Conservation (phyloP, 106 monocot species). For the Triglochin maritima region DNA sequence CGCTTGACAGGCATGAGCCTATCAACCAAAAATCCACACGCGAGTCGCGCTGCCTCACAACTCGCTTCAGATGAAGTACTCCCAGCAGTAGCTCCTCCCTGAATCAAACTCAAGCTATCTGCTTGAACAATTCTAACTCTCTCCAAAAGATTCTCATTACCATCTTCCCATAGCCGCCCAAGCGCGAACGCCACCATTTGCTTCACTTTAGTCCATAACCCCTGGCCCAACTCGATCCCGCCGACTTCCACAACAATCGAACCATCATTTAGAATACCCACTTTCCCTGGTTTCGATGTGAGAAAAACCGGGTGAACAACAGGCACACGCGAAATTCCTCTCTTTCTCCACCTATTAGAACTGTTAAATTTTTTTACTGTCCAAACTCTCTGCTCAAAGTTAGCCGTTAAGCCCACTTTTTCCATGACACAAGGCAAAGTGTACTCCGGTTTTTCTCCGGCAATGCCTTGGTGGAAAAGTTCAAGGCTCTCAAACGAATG, state of each 20-base stretch:
- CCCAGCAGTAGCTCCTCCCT: slow-evolving; percentile 62
- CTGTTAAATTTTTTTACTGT: slow-evolving; percentile 39
- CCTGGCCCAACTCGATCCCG: slow-evolving; percentile 78
- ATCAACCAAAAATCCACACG: slow-evolving; percentile 45
- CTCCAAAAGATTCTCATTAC: slow-evolving; percentile 32
- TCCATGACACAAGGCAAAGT: slow-evolving; percentile 41
- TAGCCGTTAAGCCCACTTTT: slow-evolving; percentile 20
- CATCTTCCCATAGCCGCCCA: slow-evolving; percentile 36
- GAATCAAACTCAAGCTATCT: slow-evolving; percentile 68
- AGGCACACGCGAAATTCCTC: slow-evolving; percentile 62
- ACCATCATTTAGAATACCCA: slow-evolving; percentile 58
- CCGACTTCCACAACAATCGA: slow-evolving; percentile 83
- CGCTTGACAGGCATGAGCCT: slow-evolving; percentile 49
- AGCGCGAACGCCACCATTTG: slow-evolving; percentile 74
- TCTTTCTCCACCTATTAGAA: slow-evolving; percentile 51
- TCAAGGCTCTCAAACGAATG: slow-evolving; percentile 55
- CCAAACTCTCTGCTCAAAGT: slow-evolving; percentile 22
- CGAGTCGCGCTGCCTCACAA: slow-evolving; percentile 62
- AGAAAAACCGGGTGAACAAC: slow-evolving; percentile 29
- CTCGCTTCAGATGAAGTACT: slow-evolving; percentile 82
- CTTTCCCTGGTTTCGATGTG: slow-evolving; percentile 54
- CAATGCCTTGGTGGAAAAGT: slow-evolving; percentile 27
- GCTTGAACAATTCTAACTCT: slow-evolving; percentile 65
- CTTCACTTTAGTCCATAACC: slow-evolving; percentile 89
- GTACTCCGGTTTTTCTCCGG: slow-evolving; percentile 41